Percentiles rank a stretch among this genome's conserved stretches.
Conservation (phyloP, 495 filamentous ascomycete species). For the Tuber aestivum region DNA sequence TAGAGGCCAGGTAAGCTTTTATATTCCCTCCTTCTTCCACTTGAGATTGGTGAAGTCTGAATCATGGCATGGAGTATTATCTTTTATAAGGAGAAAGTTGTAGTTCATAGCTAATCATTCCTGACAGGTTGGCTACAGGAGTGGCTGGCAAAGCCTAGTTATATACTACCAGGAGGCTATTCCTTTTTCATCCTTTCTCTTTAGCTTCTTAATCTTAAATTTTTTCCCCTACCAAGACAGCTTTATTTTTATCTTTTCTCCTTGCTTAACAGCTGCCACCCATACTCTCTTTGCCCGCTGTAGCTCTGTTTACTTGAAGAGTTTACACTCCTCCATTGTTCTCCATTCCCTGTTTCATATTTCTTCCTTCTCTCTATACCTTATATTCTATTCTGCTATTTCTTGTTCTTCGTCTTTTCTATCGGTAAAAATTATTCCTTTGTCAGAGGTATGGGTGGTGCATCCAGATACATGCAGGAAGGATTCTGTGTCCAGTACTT, state of each 20-base stretch:
- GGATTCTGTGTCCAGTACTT: too few relatives aligned
- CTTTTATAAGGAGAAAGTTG: constrained; percentile 7
- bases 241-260: not conserved
- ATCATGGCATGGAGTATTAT: constrained; percentile 1
- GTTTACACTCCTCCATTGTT: not conserved
- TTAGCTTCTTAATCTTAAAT: constrained; percentile 6
- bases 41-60: constrained; percentile 10
- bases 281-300: not conserved
- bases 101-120: not conserved
- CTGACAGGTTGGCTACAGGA: constrained; percentile 10
- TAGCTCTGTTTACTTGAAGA: not conserved
- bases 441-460: too few relatives aligned
- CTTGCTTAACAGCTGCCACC: not conserved
- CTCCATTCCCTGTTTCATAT: not conserved
- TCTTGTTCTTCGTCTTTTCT: too few relatives aligned
- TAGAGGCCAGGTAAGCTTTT: constrained; percentile 3
- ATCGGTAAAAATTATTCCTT: too few relatives aligned
- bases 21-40: constrained; percentile 8
- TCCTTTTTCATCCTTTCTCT: not conserved
- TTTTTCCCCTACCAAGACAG: constrained; percentile 4
- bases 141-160: not conserved
- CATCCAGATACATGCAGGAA: too few relatives aligned
- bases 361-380: not conserved
- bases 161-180: constrained; percentile 6
- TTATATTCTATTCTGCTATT: not conserved